Percentiles rank a stretch among this genome's conserved stretches.
Evolutionary conservation across 225 moss, liverwort and hornwort genomes (phyloP).

Genomic region (Marchantia polymorpha): DNA sequence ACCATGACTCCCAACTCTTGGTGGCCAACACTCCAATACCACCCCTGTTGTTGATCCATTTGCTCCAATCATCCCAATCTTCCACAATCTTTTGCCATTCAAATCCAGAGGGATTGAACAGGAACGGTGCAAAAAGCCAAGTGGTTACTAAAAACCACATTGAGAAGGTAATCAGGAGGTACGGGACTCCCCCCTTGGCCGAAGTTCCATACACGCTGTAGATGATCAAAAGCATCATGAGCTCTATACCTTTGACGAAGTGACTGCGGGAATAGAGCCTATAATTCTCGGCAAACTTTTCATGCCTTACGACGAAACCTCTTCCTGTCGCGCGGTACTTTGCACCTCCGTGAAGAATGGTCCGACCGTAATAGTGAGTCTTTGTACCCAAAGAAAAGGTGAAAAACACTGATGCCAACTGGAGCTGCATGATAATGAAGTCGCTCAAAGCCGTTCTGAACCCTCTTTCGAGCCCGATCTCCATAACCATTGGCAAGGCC

Average conservation of each 20-base stretch:
- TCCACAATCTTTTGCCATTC: constrained; percentile 99
- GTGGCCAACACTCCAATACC: constrained; percentile 80
- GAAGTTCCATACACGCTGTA: constrained; percentile 82
- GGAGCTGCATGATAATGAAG: constrained; percentile 92
- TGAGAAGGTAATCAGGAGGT: constrained; percentile 74
- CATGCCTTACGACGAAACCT: constrained; percentile 94
- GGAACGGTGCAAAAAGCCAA: constrained; percentile 90
- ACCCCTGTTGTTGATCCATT: constrained; percentile 93
- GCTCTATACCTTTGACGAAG: constrained; percentile 87
- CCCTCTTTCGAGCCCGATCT: constrained; percentile 90
- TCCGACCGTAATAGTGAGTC: constrained; percentile 90
- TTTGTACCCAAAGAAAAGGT: constrained; percentile 94
- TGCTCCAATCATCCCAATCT: constrained; percentile 98
- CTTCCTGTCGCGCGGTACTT: constrained; percentile 91
- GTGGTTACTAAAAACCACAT: constrained; percentile 95
- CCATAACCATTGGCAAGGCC: constrained; percentile 99
- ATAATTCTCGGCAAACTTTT: constrained; percentile 95
- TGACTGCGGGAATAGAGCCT: constrained; percentile 91
- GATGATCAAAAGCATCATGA: constrained; percentile 74
- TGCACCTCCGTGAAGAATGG: constrained; percentile 88
- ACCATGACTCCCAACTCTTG: constrained; percentile 99
- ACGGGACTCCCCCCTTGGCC: constrained; percentile 64
- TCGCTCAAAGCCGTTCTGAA: constrained; percentile 88
- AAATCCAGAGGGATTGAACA: constrained; percentile 97
- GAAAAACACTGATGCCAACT: constrained; percentile 90